A percentile compares a stretch with the other conserved stretches of the same genome.
Evolutionary conservation across 768 basidiomycete genomes (phyloP).

Genomic region (Suillus decipiens): DNA sequence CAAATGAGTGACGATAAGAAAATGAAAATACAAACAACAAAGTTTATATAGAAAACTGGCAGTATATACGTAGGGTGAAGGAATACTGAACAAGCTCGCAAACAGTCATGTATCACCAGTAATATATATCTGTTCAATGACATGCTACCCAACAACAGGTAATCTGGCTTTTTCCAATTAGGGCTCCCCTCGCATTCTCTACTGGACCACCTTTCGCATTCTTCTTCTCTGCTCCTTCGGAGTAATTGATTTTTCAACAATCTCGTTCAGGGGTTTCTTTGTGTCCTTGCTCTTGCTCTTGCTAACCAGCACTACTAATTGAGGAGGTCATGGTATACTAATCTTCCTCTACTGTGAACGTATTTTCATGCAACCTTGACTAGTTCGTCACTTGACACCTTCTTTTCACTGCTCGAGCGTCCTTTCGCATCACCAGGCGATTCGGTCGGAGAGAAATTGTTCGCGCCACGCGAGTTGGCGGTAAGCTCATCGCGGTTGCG

Average conservation of each 20-base stretch:
- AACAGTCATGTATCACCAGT: not conserved
- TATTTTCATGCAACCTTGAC: conserved; percentile 1
- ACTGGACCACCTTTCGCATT: conserved; percentile 45
- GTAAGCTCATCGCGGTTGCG: conserved; percentile 48
- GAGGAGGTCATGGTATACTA: not conserved
- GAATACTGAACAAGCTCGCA: not conserved
- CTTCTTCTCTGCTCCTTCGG: conserved; percentile 57
- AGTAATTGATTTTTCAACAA: conserved; percentile 36
- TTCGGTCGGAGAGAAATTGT: not conserved
- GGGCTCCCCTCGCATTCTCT: conserved; percentile 54
- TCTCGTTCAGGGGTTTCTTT: conserved; percentile 14
- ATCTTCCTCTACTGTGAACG: not conserved
- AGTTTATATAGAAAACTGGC: not conserved
- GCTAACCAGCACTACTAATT: not conserved
- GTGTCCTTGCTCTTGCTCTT: conserved; percentile 8
- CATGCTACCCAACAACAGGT: not conserved
- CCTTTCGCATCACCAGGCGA: not conserved
- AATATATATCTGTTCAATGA: not conserved
- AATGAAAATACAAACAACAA: not conserved
- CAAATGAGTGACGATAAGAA: not conserved
- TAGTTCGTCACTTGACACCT: conserved; percentile 5
- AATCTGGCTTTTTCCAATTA: conserved; percentile 56
- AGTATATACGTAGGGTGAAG: not conserved
- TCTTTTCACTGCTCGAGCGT: conserved; percentile 11
- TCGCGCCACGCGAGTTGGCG: conserved; percentile 17